Evolutionary conservation across 2,329 filamentous ascomycete genomes (phyloP).

Genomic region (Cladorrhinum sp.): DNA sequence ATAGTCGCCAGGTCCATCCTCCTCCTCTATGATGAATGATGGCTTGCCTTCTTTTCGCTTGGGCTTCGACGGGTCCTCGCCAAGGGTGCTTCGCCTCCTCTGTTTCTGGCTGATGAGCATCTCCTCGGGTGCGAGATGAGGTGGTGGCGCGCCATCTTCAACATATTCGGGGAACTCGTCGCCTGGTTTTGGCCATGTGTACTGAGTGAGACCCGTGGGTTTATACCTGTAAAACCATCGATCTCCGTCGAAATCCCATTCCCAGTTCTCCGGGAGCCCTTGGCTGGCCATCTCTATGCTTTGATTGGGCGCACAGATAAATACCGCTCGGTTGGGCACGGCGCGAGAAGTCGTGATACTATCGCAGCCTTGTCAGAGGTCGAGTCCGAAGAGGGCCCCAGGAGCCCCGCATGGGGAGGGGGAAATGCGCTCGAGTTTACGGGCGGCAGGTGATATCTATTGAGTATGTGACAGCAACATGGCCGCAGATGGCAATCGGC

Average conservation of each 20-base stretch:
- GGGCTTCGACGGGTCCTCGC: conserved; percentile 17
- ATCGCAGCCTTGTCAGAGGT: background rate
- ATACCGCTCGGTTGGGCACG: background rate
- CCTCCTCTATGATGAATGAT: conserved; percentile 25
- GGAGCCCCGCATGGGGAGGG: background rate
- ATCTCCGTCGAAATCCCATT: conserved; percentile 54
- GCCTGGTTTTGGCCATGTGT: conserved; percentile 54
- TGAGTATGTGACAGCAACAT: background rate
- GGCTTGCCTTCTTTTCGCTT: conserved; percentile 7
- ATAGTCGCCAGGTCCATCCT: conserved; percentile 34
- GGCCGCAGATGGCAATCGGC: background rate
- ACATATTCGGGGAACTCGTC: conserved; percentile 57
- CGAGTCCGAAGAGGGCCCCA: background rate
- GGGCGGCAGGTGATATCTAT: background rate
- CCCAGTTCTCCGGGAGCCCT: conserved; percentile 52
- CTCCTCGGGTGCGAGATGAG: conserved; percentile 50
- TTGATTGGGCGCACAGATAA: background rate
- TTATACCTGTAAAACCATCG: conserved; percentile 59
- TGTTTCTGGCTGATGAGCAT: conserved; percentile 51
- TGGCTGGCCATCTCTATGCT: conserved; percentile 31
- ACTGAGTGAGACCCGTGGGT: conserved; percentile 53
- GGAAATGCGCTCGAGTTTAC: background rate
- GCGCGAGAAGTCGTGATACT: background rate
- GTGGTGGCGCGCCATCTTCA: conserved; percentile 34
- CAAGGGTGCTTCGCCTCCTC: conserved; percentile 33